Evolutionary conservation across 2,329 filamentous ascomycete species (phyloP).

Genomic region (Pseudopithomyces maydicus): DNA sequence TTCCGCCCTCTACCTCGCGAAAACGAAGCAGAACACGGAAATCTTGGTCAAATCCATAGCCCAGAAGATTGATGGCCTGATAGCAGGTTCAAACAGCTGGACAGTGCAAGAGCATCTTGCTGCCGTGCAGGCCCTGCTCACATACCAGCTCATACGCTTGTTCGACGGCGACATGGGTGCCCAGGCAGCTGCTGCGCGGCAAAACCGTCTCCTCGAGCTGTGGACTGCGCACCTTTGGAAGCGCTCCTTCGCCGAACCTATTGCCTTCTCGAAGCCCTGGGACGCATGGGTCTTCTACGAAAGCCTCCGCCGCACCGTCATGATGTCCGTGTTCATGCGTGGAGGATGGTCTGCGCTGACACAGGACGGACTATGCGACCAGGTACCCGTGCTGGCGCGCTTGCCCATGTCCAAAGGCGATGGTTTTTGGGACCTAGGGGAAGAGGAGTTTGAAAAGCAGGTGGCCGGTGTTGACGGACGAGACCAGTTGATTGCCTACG

Average conservation of each 20-base stretch:
- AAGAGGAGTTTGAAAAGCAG: constrained; percentile 17
- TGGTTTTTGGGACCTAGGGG: constrained; percentile 19
- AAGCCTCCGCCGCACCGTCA: constrained; percentile 32
- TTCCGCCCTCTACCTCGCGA: constrained; percentile 30
- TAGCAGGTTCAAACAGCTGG: constrained; percentile 21
- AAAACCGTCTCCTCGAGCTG: constrained; percentile 28
- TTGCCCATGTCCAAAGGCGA: constrained; percentile 26
- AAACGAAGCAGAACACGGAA: constrained; percentile 22
- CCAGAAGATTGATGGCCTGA: constrained; percentile 24
- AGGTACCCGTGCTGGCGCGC: constrained; percentile 26
- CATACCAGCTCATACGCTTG: constrained; percentile 38
- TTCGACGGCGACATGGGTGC: constrained; percentile 28
- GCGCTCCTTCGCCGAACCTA: constrained; percentile 25
- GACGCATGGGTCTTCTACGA: constrained; percentile 33
- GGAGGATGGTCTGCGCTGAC: constrained; percentile 27
- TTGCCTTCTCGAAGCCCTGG: constrained; percentile 13
- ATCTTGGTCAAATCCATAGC: constrained; percentile 26
- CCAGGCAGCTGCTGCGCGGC: constrained; percentile 19
- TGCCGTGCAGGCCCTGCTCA: constrained; percentile 37
- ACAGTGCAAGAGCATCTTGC: constrained; percentile 33
- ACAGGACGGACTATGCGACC: constrained; percentile 26
- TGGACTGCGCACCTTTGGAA: constrained; percentile 38
- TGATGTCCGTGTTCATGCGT: constrained; percentile 34
- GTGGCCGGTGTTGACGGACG: constrained; percentile 9
- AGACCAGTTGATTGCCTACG: constrained; percentile 28